phyloP scores from a whole-genome alignment of 441 rosid species.

The Syzygium syzygioides region DNA sequence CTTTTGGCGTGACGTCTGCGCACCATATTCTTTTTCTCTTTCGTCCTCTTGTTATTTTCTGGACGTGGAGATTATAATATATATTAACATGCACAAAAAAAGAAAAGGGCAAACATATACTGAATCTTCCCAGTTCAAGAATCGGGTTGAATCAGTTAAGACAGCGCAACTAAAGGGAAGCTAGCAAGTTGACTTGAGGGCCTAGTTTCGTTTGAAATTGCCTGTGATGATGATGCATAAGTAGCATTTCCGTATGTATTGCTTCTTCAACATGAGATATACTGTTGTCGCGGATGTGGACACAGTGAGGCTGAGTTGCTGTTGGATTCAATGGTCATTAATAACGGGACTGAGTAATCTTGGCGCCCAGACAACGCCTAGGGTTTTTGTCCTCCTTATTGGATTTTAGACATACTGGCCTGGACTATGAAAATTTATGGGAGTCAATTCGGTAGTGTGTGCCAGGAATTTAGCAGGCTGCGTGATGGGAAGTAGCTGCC shows the following conservation, averaged over 20 bases:
- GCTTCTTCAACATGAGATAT: background rate
- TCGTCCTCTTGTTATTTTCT: background rate
- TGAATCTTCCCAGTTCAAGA: background rate
- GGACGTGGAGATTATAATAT: background rate
- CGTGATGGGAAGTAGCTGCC: background rate
- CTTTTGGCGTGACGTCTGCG: background rate
- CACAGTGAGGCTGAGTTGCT: slow-evolving; percentile 2
- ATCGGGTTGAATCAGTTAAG: background rate
- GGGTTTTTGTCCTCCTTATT: slow-evolving; percentile 7
- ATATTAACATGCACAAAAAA: background rate
- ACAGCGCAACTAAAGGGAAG: background rate
- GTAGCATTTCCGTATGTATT: background rate
- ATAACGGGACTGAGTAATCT: slow-evolving; percentile 24
- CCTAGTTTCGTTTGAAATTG: background rate
- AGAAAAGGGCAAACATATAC: background rate
- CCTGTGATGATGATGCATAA: background rate
- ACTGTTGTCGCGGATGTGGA: background rate
- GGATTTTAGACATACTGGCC: background rate
- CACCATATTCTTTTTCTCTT: background rate
- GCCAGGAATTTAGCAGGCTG: background rate
- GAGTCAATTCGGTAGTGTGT: background rate
- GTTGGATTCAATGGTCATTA: slow-evolving; percentile 37
- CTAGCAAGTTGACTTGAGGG: background rate
- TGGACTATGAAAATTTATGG: background rate
- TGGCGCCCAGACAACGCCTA: slow-evolving; percentile 32